Conservation (phyloP, 2,329 filamentous ascomycete species). For the Fusarium sp. region DNA sequence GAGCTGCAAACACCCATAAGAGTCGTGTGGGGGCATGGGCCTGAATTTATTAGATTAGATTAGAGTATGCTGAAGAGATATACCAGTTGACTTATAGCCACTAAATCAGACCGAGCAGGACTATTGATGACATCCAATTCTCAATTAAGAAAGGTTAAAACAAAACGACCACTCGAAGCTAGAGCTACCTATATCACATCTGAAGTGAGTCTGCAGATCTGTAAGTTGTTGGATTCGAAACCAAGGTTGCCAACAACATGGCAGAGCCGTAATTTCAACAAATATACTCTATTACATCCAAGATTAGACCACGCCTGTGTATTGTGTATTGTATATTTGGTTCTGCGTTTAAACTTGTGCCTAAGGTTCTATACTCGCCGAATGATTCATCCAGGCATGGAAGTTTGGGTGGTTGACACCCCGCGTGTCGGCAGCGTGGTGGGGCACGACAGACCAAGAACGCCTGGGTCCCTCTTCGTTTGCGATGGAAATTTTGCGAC, state of each 20-base stretch:
- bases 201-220: neutral
- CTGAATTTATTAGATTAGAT: neutral
- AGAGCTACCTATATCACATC: neutral
- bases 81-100: neutral
- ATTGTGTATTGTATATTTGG: too few relatives aligned
- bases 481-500: slow-evolving; percentile 45
- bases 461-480: slow-evolving; percentile 31
- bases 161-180: too few relatives aligned
- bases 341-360: neutral
- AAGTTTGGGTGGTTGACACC: slow-evolving; percentile 16
- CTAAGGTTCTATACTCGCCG: neutral
- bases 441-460: slow-evolving; percentile 44
- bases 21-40: neutral
- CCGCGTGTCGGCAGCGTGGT: slow-evolving; percentile 43
- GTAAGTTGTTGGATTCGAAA: neutral
- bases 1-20: neutral
- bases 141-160: neutral
- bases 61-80: neutral
- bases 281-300: neutral
- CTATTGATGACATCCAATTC: neutral
- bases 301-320: neutral
- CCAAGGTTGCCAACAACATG: neutral
- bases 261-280: neutral
- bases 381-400: slow-evolving; percentile 30
- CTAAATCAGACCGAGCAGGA: neutral